A percentile compares a stretch with the other conserved stretches of the same genome.
phyloP scores from a whole-genome alignment of 2,329 filamentous ascomycete species.

The Tolypocladium album region DNA sequence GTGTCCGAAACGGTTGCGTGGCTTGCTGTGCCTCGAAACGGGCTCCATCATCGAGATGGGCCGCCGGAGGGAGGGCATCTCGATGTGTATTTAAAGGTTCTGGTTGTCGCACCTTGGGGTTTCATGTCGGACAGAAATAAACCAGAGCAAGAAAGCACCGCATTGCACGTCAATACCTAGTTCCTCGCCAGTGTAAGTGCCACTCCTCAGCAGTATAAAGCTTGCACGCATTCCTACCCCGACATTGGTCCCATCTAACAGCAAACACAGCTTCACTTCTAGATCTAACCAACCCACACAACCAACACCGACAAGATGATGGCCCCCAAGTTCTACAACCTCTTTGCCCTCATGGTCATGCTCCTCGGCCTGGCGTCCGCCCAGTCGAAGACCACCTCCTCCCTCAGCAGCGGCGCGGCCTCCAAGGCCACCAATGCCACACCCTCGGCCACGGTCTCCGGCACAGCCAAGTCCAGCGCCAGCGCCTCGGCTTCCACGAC shows the following conservation, averaged over 20 bases:
- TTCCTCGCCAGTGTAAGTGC: background rate
- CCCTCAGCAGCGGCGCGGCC: background rate
- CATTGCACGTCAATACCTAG: background rate
- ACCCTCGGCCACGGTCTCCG: background rate
- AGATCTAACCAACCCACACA: background rate
- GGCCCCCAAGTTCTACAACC: slow-evolving; percentile 1
- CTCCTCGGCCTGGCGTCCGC: background rate
- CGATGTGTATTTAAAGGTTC: background rate
- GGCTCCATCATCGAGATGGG: background rate
- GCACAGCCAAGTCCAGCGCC: background rate
- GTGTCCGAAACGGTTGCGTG: background rate
- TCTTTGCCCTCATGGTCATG: slow-evolving; percentile 1
- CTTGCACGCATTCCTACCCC: background rate
- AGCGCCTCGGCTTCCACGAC: background rate
- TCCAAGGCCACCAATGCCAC: background rate
- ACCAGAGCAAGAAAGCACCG: background rate
- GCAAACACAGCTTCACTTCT: background rate
- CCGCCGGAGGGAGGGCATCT: background rate
- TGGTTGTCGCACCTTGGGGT: background rate
- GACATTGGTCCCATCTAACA: background rate
- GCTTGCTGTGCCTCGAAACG: background rate
- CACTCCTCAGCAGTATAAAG: background rate
- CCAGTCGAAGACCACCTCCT: background rate
- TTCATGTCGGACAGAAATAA: background rate
- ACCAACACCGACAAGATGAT: background rate